phyloP scores from a whole-genome alignment of 1,284 basidiomycete genomes.

The Malassezia pachydermatis region DNA sequence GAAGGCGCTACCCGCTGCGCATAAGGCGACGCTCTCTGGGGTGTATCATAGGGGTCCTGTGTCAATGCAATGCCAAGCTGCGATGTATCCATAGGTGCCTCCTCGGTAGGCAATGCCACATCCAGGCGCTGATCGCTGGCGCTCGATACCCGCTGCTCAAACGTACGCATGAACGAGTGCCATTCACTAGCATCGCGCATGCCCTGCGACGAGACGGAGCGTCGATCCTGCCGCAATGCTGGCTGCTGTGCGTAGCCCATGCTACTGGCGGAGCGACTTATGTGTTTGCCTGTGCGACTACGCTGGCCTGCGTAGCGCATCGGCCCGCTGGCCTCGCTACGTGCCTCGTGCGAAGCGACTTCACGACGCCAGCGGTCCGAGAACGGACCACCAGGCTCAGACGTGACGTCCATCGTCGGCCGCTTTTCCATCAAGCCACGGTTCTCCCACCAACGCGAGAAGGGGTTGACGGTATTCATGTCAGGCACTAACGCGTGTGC shows the following conservation, averaged over 20 bases:
- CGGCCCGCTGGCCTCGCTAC: constrained; percentile 1
- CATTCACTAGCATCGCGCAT: too few relatives aligned
- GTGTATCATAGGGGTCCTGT: neutral
- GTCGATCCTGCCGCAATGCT: neutral
- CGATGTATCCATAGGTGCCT: constrained; percentile 1
- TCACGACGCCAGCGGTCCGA: constrained; percentile 11
- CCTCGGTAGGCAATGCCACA: neutral
- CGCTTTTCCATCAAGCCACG: neutral
- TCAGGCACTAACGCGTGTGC: constrained; percentile 5
- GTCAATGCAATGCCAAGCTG: constrained; percentile 8
- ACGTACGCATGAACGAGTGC: constrained; percentile 1
- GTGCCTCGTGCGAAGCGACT: neutral
- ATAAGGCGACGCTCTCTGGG: too few relatives aligned
- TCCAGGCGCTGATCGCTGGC: neutral
- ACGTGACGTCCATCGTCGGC: neutral
- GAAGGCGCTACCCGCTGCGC: constrained; percentile 1
- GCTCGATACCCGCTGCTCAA: too few relatives aligned
- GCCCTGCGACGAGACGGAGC: neutral
- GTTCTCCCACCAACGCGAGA: constrained; percentile 18
- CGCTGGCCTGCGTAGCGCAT: neutral
- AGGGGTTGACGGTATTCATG: constrained; percentile 4
- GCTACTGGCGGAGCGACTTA: neutral
- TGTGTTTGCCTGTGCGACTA: neutral
- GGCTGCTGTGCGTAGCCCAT: neutral
- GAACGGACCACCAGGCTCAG: neutral